These are phyloP conservation scores for Dissophora globulifera DNA, from an alignment of 192 early-diverging fungal species.

Conservation along the genomic window DNA sequence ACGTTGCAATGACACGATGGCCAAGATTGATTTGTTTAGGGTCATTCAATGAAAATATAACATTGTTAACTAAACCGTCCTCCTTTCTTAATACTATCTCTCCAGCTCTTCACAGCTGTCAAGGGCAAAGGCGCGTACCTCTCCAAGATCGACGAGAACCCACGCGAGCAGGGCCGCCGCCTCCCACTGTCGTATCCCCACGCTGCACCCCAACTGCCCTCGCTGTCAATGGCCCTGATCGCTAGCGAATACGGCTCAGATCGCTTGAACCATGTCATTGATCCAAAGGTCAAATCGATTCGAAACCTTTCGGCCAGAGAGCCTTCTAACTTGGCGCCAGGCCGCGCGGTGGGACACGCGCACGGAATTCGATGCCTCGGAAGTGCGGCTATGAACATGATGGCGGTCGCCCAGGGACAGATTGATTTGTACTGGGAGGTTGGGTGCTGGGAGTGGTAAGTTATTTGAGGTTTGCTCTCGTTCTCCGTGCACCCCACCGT, in stretches of 20 bases:
- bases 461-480: background rate
- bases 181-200: constrained; percentile 71
- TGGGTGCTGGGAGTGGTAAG: constrained; percentile 75
- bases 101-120: constrained; percentile 62
- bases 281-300: constrained; percentile 75
- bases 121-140: constrained; percentile 75
- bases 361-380: constrained; percentile 84
- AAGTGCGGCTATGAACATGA: constrained; percentile 81
- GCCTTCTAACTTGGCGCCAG: constrained; percentile 36
- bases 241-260: constrained; percentile 89
- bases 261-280: constrained; percentile 65
- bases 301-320: constrained; percentile 70
- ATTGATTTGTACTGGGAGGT: constrained; percentile 94
- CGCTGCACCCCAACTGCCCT: constrained; percentile 63
- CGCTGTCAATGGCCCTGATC: constrained; percentile 77
- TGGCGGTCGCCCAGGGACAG: constrained; percentile 82
- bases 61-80: background rate
- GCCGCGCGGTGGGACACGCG: constrained; percentile 58
- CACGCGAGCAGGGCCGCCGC: constrained; percentile 53
- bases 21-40: too few relatives aligned
- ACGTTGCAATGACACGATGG: too few relatives aligned
- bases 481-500: background rate
- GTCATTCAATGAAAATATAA: too few relatives aligned
- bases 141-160: constrained; percentile 51
- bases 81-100: background rate